Evolutionary conservation across 2,329 filamentous ascomycete species (phyloP), one percentile per base, ranked within the genome.

Genomic region (Sphaerulina populicola): DNA sequence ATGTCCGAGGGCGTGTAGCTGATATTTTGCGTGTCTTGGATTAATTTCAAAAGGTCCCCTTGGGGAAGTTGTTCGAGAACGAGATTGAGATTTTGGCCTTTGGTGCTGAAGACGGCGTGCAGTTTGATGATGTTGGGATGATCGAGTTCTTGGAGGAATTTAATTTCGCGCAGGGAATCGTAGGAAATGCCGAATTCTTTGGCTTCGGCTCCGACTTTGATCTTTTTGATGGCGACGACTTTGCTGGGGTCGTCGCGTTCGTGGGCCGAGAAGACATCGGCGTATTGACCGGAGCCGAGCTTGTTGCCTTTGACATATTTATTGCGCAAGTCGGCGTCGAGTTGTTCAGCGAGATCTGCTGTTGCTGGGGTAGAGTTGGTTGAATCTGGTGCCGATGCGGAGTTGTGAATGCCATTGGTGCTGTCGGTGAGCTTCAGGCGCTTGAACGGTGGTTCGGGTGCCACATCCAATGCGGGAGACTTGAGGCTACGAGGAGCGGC

Each of bases 61-160:
- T 88, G 80, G 0, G 91, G 90, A 3, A 97, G 78, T 69, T 86
- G 94, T 71, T 98, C 93, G 61, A 98, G 82, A 2, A 98, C 93
- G 7, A 98, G 80, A 66, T 94, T 95, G 60, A 98, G 81, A 67
- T 96, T 97, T 70, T 96, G 89, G 70, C 94, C 87, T 66, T 96
- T 96, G 55, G 88, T 93, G 47, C 86, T 89, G 77, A 96, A 98
- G 60, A 97, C 90, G 63, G 88, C 86, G 65, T 91, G 82, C 6
- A 98, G 80, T 11, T 84, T 85, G 70, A 98, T 95, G 70, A 98
- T 93, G 71, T 97, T 97, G 5, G 90, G 88, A 69, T 98, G 93
- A 15, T 82, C 83, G 27, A 98, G 81, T 72, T 98, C 93, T 68
- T 94, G 90, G 2, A 98, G 80, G 68, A 90, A 90, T 69, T 94